These are phyloP conservation scores for Candida corydali DNA, from an alignment of 805 yeast genomes.

Conservation along the genomic window DNA sequence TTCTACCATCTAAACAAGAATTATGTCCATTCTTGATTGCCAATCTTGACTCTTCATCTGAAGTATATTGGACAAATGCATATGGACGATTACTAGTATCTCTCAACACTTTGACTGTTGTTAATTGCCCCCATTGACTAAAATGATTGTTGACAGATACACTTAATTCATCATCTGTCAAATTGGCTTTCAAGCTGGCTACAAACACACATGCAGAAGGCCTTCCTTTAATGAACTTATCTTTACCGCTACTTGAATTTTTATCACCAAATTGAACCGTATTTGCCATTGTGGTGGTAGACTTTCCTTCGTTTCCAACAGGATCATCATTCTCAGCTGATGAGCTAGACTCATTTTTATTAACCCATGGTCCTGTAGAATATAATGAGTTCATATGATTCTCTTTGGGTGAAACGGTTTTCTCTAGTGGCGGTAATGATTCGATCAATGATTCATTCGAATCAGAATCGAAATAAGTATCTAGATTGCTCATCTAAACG, in stretches of 20 bases:
- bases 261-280: background rate
- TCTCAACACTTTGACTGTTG: constrained; percentile 75
- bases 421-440: constrained; percentile 4
- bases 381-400: constrained; percentile 8
- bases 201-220: constrained; percentile 90
- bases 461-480: constrained; percentile 1
- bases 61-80: constrained; percentile 84
- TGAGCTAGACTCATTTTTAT: constrained; percentile 4
- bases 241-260: constrained; percentile 2
- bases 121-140: constrained; percentile 63
- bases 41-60: constrained; percentile 60
- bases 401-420: constrained; percentile 3
- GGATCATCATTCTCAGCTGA: background rate
- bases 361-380: constrained; percentile 5
- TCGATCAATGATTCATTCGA: constrained; percentile 6
- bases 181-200: constrained; percentile 67
- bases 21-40: constrained; percentile 73
- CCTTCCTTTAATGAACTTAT: constrained; percentile 39
- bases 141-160: constrained; percentile 67
- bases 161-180: constrained; percentile 68
- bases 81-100: constrained; percentile 82
- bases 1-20: constrained; percentile 64
- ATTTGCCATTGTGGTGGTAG: no score
- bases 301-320: background rate
- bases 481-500: background rate